These are phyloP conservation scores for Nadsonia starkeyi-henricii DNA, from an alignment of 1,139 yeast genomes.

Conservation along the genomic window DNA sequence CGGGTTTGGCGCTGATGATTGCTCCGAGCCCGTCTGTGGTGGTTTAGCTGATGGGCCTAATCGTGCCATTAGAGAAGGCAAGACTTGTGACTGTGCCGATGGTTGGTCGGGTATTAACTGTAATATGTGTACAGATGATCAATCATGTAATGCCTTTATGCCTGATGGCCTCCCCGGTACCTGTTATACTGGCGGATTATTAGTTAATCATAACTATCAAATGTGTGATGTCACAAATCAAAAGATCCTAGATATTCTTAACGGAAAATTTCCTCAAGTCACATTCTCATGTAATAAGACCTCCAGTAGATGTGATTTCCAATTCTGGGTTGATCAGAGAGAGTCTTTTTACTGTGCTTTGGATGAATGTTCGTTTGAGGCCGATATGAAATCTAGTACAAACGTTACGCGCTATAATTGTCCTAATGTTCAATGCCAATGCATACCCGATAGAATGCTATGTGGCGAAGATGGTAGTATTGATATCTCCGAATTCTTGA, in stretches of 20 bases:
- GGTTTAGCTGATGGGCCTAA: constrained; percentile 49
- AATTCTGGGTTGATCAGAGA: constrained; percentile 84
- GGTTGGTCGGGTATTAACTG: constrained; percentile 97
- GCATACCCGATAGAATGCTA: constrained; percentile 83
- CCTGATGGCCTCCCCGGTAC: constrained; percentile 82
- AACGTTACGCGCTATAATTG: constrained; percentile 71
- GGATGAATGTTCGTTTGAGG: constrained; percentile 51
- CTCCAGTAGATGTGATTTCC: constrained; percentile 58
- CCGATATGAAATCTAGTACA: constrained; percentile 34
- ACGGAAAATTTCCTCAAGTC: constrained; percentile 79
- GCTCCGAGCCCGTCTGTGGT: constrained; percentile 84
- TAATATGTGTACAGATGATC: constrained; percentile 58
- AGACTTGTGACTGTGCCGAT: constrained; percentile 52
- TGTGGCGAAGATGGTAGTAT: constrained; percentile 92
- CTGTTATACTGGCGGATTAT: constrained; percentile 77
- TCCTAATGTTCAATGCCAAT: constrained; percentile 61
- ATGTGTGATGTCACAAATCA: constrained; percentile 87
- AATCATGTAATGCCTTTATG: constrained; percentile 72
- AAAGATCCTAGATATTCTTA: constrained; percentile 65
- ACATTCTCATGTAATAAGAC: constrained; percentile 77
- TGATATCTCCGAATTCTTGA: constrained; percentile 82
- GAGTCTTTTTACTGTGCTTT: constrained; percentile 88
- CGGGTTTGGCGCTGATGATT: constrained; percentile 91
- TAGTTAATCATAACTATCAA: constrained; percentile 70
- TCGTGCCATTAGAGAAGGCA: constrained; percentile 43